Evolutionary conservation across 345 rosid species (phyloP).

Genomic region (Ceriops tagal): DNA sequence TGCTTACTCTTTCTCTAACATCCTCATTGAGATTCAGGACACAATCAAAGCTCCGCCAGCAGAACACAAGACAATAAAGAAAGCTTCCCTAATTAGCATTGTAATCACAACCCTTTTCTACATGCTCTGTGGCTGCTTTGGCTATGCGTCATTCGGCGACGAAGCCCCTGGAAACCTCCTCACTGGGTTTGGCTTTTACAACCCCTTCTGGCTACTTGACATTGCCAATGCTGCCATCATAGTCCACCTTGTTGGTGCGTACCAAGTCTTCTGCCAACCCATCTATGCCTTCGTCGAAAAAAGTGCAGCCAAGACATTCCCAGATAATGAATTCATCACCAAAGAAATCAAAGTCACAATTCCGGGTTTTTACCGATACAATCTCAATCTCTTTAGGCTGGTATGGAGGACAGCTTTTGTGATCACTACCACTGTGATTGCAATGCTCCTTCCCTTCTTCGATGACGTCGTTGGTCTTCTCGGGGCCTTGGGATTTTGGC

Average conservation of each 20-base stretch:
- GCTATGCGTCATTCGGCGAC: conserved; percentile 90
- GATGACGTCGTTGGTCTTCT: conserved; percentile 72
- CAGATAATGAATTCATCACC: conserved; percentile 55
- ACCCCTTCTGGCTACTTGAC: conserved; percentile 89
- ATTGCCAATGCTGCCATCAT: conserved; percentile 79
- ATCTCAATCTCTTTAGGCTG: conserved; percentile 65
- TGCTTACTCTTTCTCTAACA: conserved; percentile 78
- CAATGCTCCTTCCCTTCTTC: conserved; percentile 89
- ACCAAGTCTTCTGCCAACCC: conserved; percentile 92
- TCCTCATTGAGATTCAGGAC: conserved; percentile 88
- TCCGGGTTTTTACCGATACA: conserved; percentile 41
- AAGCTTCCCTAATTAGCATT: conserved; percentile 64
- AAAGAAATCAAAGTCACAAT: conserved; percentile 51
- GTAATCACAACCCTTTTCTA: conserved; percentile 75
- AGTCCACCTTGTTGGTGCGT: conserved; percentile 79
- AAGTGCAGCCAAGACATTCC: conserved; percentile 38
- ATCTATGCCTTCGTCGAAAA: conserved; percentile 74
- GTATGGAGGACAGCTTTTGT: conserved; percentile 82
- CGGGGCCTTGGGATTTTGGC: conserved; percentile 93
- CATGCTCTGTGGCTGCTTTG: conserved; percentile 86
- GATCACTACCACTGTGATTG: conserved; percentile 53
- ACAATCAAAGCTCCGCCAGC: conserved; percentile 62
- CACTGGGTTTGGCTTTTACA: conserved; percentile 69
- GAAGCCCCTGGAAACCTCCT: conserved; percentile 68
- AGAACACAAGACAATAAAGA: conserved; percentile 77